phyloP scores from a whole-genome alignment of 768 basidiomycete genomes.

The Psilocybe tampanensis region DNA sequence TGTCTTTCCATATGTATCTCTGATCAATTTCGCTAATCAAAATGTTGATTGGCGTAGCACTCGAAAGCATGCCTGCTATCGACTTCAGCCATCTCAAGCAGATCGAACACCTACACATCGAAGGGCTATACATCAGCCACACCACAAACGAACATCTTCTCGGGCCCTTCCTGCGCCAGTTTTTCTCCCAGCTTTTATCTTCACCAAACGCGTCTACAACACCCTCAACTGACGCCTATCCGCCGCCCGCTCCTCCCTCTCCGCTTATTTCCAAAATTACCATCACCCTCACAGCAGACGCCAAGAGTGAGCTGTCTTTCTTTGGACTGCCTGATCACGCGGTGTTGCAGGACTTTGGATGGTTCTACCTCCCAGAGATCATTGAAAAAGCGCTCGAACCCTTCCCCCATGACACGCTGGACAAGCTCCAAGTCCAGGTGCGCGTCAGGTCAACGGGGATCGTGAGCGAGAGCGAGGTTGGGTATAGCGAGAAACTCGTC shows the following conservation, averaged over 20 bases:
- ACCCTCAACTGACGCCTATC: slow-evolving; percentile 1
- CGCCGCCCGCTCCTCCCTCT: neutral
- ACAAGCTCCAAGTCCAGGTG: slow-evolving; percentile 11
- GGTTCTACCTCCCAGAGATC: slow-evolving; percentile 28
- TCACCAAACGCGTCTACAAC: neutral
- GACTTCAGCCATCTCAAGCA: slow-evolving; percentile 24
- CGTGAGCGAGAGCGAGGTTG: neutral
- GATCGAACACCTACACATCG: slow-evolving; percentile 26
- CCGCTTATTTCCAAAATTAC: slow-evolving; percentile 18
- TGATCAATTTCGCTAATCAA: neutral
- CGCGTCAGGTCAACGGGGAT: slow-evolving; percentile 9
- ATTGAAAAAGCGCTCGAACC: slow-evolving; percentile 17
- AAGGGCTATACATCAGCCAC: slow-evolving; percentile 26
- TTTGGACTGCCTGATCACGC: slow-evolving; percentile 31
- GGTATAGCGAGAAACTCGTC: slow-evolving; percentile 1
- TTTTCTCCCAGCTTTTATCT: slow-evolving; percentile 27
- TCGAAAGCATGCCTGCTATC: slow-evolving; percentile 13
- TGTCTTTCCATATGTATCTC: neutral
- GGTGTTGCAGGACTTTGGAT: slow-evolving; percentile 27
- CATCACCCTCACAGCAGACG: slow-evolving; percentile 23
- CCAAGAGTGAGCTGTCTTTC: slow-evolving; percentile 21
- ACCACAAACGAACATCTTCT: slow-evolving; percentile 11
- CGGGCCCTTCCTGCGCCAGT: slow-evolving; percentile 21
- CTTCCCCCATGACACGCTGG: slow-evolving; percentile 2
- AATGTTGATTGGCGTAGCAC: slow-evolving; percentile 13